Evolutionary conservation across 192 early-diverging fungal species (phyloP).

Genomic region (Chytriomyces sp.): DNA sequence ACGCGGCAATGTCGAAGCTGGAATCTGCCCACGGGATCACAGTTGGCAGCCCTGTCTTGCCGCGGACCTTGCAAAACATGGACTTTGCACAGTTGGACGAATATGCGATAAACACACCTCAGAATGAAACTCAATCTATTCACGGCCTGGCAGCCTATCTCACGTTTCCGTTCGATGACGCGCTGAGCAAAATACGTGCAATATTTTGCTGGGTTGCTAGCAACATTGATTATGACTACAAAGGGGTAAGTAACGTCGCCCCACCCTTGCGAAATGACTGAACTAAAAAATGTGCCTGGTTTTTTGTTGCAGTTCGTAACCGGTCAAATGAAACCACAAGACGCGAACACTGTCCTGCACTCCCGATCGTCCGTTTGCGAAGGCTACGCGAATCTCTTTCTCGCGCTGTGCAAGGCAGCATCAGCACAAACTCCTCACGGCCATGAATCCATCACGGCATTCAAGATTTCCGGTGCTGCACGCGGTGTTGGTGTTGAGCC

Average conservation of each 20-base stretch:
- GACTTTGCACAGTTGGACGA: constrained; percentile 13
- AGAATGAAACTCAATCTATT: not conserved
- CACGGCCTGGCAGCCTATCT: not conserved
- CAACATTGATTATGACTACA: constrained; percentile 21
- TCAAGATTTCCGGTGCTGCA: constrained; percentile 22
- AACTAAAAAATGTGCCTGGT: not conserved
- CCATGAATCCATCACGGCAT: not conserved
- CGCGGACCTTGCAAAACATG: not conserved
- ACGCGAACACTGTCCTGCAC: constrained; percentile 11
- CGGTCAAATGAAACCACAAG: not conserved
- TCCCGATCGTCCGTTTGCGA: constrained; percentile 25
- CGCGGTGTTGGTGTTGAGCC: constrained; percentile 19
- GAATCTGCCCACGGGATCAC: not conserved
- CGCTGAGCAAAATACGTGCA: constrained; percentile 2
- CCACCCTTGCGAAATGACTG: not conserved
- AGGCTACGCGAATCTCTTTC: constrained; percentile 34
- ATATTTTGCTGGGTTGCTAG: constrained; percentile 29
- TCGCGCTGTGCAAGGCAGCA: constrained; percentile 2
- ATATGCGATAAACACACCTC: constrained; percentile 12
- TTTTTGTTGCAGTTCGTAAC: constrained; percentile 10
- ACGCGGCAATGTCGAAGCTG: not conserved
- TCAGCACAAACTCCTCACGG: not conserved
- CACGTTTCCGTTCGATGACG: constrained; percentile 5
- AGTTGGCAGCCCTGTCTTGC: not conserved
- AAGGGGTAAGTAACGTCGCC: not conserved